Evolutionary conservation across 108 stramenopile species (phyloP).

Genomic region (Halocafeteria seosinensis): DNA sequence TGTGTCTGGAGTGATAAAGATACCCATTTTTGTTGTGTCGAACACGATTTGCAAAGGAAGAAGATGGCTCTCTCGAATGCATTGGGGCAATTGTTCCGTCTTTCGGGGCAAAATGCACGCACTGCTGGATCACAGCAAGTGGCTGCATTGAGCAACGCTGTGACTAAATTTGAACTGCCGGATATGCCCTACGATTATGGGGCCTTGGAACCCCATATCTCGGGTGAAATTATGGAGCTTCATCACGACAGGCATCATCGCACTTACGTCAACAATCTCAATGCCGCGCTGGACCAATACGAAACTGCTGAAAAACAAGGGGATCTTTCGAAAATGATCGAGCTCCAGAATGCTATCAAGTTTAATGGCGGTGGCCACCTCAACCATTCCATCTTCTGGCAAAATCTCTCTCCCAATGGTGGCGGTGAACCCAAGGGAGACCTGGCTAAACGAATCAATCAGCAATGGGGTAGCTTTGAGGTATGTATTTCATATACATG

Average conservation of each 20-base stretch:
- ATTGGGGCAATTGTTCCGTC: no score
- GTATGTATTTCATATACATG: slow-evolving; percentile 34
- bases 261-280: slow-evolving; percentile 77
- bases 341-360: slow-evolving; percentile 51
- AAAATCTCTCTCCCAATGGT: slow-evolving; percentile 79
- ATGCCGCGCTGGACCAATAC: slow-evolving; percentile 58
- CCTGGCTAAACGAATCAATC: slow-evolving; percentile 43
- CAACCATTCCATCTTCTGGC: slow-evolving; percentile 94
- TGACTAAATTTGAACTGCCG: slow-evolving; percentile 44
- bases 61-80: no score
- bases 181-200: slow-evolving; percentile 70
- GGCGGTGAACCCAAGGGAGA: slow-evolving; percentile 61
- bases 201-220: slow-evolving; percentile 68
- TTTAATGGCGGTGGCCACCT: slow-evolving; percentile 98
- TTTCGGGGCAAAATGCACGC: no score
- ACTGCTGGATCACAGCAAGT: no score
- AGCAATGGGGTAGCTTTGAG: slow-evolving; percentile 61
- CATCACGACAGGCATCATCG: slow-evolving; percentile 71
- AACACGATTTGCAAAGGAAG: no score
- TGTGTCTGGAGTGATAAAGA: no score
- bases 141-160: no score
- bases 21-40: no score
- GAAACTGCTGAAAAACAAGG: slow-evolving; percentile 6
- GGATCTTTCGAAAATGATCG: slow-evolving; percentile 16
- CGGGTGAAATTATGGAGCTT: slow-evolving; percentile 72